Percentiles rank a stretch among this genome's conserved stretches.
Evolutionary conservation across 352 stramenopile species (phyloP).

Genomic region (Pythium coloratum): DNA sequence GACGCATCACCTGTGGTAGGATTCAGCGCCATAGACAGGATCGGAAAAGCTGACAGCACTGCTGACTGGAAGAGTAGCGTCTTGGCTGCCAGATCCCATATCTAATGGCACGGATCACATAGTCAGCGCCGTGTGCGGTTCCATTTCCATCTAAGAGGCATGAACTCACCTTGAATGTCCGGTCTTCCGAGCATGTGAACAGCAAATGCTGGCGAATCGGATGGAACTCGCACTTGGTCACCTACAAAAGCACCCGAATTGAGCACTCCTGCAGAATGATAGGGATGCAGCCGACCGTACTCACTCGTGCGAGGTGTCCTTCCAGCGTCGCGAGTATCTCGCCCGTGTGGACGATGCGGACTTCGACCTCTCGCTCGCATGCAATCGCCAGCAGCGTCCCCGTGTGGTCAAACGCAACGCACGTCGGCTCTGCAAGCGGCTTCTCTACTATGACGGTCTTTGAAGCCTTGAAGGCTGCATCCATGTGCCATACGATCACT

Average conservation of each 20-base stretch:
- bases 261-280: no score
- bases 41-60: conserved; percentile 73
- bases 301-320: conserved; percentile 61
- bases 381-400: conserved; percentile 60
- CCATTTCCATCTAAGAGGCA: neutral
- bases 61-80: conserved; percentile 72
- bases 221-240: conserved; percentile 76
- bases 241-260: conserved; percentile 26
- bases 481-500: conserved; percentile 64
- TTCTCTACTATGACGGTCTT: conserved; percentile 48
- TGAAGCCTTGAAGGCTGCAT: conserved; percentile 25
- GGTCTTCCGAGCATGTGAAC: conserved; percentile 76
- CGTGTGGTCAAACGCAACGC: conserved; percentile 65
- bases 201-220: conserved; percentile 64
- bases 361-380: conserved; percentile 48
- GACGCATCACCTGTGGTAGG: conserved; percentile 57
- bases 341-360: conserved; percentile 52
- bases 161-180: conserved; percentile 71
- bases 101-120: conserved; percentile 31
- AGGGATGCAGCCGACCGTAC: conserved; percentile 24
- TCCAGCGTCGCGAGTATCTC: conserved; percentile 69
- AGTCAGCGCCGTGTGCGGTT: neutral
- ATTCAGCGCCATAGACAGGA: conserved; percentile 65
- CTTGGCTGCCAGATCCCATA: conserved; percentile 73
- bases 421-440: conserved; percentile 39